Percentiles rank a stretch among this genome's conserved stretches.
These are phyloP conservation scores for Blastocystis hominis DNA, from an alignment of 352 stramenopile species.

Conservation along the genomic window DNA sequence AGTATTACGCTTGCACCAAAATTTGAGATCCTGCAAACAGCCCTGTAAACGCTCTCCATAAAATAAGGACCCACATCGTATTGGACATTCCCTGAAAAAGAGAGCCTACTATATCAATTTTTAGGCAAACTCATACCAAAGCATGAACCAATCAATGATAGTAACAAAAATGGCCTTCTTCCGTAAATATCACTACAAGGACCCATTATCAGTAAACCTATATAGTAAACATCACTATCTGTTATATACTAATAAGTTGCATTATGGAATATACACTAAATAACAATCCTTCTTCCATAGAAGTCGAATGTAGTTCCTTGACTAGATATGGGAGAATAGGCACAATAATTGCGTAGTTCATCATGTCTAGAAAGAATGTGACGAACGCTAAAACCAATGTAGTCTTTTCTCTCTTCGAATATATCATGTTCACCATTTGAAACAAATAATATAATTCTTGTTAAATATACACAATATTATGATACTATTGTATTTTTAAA, in stretches of 20 bases:
- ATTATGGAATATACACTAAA: constrained; percentile 35
- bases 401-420: no score
- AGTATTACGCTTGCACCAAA: not conserved
- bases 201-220: constrained; percentile 29
- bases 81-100: no score
- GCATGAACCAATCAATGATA: constrained; percentile 31
- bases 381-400: no score
- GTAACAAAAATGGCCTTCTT: constrained; percentile 38
- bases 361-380: constrained; percentile 4
- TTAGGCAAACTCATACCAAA: not conserved
- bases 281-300: constrained; percentile 11
- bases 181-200: no score
- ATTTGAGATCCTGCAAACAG: constrained; percentile 34
- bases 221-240: no score
- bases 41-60: constrained; percentile 19
- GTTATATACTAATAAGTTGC: no score
- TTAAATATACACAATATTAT: no score
- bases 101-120: no score
- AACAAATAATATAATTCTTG: no score
- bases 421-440: no score
- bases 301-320: not conserved
- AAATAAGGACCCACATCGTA: constrained; percentile 11
- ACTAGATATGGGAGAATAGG: constrained; percentile 19
- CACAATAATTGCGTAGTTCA: constrained; percentile 32
- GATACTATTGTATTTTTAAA: no score